Conservation (phyloP, 306 rosid genomes). For the Trichosanthes truncata region DNA sequence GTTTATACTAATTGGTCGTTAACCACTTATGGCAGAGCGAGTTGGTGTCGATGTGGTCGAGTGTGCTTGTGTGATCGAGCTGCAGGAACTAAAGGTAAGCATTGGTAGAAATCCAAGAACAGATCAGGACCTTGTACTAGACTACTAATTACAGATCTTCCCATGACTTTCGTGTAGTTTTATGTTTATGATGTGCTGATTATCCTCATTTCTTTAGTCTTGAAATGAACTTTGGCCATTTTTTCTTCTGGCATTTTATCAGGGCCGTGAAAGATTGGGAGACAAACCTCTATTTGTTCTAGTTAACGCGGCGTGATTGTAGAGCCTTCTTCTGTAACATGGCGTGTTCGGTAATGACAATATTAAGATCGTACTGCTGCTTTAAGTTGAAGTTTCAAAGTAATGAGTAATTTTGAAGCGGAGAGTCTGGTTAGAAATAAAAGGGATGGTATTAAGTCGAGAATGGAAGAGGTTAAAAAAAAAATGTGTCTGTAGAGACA, state of each 20-base stretch:
- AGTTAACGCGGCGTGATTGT: slow-evolving; percentile 40
- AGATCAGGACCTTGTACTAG: not conserved
- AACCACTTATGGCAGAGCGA: slow-evolving; percentile 49
- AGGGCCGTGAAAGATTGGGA: slow-evolving; percentile 77
- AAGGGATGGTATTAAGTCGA: slow-evolving; percentile 15
- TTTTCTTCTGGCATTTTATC: slow-evolving; percentile 21
- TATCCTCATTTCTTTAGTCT: not conserved
- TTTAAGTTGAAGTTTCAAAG: slow-evolving; percentile 8
- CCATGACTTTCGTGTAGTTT: not conserved
- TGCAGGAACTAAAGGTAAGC: slow-evolving; percentile 75
- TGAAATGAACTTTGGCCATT: not conserved
- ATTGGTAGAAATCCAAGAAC: not conserved
- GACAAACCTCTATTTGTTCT: slow-evolving; percentile 66
- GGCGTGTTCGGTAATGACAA: slow-evolving; percentile 1
- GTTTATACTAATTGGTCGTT: not conserved
- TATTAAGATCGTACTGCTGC: slow-evolving; percentile 2
- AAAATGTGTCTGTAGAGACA: not conserved
- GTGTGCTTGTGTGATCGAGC: slow-evolving; percentile 89
- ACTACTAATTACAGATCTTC: not conserved
- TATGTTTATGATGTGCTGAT: not conserved
- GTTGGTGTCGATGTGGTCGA: slow-evolving; percentile 75
- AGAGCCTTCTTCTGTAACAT: slow-evolving; percentile 10
- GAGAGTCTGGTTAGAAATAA: slow-evolving; percentile 13
- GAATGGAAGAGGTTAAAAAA: slow-evolving; percentile 7
- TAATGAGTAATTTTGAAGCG: not conserved